phyloP scores from a whole-genome alignment of 768 basidiomycete genomes.

The Rubroboletus pulcherrimus region DNA sequence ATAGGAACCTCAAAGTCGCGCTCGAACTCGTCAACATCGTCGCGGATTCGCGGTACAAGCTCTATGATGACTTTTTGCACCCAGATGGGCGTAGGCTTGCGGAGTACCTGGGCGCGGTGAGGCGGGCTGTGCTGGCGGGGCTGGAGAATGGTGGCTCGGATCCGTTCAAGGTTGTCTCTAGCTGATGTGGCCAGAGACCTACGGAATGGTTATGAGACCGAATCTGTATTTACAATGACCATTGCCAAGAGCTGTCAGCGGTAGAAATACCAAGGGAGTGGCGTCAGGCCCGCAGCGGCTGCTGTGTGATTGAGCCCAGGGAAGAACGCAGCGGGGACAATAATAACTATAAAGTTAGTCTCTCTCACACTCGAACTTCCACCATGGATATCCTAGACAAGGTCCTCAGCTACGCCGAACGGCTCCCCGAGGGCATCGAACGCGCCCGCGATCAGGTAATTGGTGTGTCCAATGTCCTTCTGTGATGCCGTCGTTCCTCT shows the following conservation, averaged over 20 bases:
- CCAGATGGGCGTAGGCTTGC: slow-evolving; percentile 57
- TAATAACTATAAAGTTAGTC: not conserved
- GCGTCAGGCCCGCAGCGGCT: not conserved
- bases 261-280: not conserved
- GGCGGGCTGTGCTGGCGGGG: slow-evolving; percentile 66
- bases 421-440: slow-evolving; percentile 37
- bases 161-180: slow-evolving; percentile 52
- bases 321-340: not conserved
- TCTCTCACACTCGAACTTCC: slow-evolving; percentile 1
- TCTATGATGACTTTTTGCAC: slow-evolving; percentile 80
- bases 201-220: not conserved
- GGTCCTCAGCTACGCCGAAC: slow-evolving; percentile 33
- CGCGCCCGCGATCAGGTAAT: slow-evolving; percentile 35
- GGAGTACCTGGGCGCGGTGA: slow-evolving; percentile 72
- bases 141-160: slow-evolving; percentile 75
- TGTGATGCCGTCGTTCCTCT: not conserved
- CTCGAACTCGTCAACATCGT: slow-evolving; percentile 80
- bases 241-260: not conserved
- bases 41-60: slow-evolving; percentile 79
- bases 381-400: slow-evolving; percentile 42
- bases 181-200: slow-evolving; percentile 10
- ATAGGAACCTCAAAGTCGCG: slow-evolving; percentile 72
- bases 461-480: slow-evolving; percentile 23
- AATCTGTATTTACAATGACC: not conserved
- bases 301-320: slow-evolving; percentile 1